A percentile compares a stretch with the other conserved stretches of the same genome.
These are phyloP conservation scores for Coemansia sp. DNA, from an alignment of 192 early-diverging fungal species.

Conservation along the genomic window DNA sequence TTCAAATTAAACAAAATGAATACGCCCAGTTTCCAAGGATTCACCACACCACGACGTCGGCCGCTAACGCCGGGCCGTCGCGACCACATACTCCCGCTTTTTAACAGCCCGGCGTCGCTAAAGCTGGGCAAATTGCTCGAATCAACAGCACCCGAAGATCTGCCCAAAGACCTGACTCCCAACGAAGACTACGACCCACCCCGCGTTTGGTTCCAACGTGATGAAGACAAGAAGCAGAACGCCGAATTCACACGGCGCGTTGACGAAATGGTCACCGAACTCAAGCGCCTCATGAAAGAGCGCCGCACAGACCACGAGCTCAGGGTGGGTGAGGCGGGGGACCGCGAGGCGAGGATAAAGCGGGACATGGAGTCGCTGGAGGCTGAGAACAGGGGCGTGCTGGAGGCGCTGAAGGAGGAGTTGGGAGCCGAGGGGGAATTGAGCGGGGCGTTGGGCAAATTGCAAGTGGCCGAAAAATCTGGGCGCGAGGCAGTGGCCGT, in stretches of 20 bases:
- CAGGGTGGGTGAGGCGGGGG: constrained; percentile 14
- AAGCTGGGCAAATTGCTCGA: constrained; percentile 39
- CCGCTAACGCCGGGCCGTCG: constrained; percentile 48
- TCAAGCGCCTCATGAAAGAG: constrained; percentile 46
- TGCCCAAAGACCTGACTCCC: constrained; percentile 27
- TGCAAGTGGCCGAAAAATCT: constrained; percentile 49
- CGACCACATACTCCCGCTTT: constrained; percentile 40
- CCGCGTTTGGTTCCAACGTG: constrained; percentile 49
- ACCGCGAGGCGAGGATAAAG: constrained; percentile 34
- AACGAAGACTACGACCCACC: constrained; percentile 52
- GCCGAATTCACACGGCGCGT: constrained; percentile 39
- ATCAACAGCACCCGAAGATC: constrained; percentile 28
- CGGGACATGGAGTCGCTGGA: constrained; percentile 43
- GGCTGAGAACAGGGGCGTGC: constrained; percentile 35
- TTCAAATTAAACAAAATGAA: constrained; percentile 20
- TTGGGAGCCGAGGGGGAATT: constrained; percentile 50
- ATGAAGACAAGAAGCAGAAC: constrained; percentile 46
- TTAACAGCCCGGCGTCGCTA: constrained; percentile 46
- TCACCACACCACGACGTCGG: constrained; percentile 45
- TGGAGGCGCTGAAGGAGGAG: constrained; percentile 54
- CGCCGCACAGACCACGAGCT: constrained; percentile 17
- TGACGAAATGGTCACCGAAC: constrained; percentile 49
- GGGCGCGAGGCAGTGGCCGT: constrained; percentile 24
- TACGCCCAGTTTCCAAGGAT: constrained; percentile 26
- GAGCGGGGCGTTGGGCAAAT: constrained; percentile 37